phyloP scores from a whole-genome alignment of 805 yeast genomes.

The Scheffersomyces ergatensis region DNA sequence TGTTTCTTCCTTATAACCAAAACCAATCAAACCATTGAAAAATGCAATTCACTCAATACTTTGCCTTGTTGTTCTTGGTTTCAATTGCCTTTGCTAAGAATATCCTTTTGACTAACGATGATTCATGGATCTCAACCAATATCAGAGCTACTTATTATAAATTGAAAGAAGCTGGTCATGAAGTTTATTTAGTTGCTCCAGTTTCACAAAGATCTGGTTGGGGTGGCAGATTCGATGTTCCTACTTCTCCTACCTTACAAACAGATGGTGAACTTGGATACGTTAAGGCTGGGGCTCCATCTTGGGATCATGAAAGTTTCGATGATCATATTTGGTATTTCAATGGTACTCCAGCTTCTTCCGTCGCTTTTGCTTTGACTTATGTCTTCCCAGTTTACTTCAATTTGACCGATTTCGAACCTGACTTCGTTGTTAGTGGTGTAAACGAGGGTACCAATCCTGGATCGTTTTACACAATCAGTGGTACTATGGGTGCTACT shows the following conservation, averaged over 20 bases:
- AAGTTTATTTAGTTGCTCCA: conserved; percentile 51
- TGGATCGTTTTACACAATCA: conserved; percentile 35
- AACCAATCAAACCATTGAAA: neutral
- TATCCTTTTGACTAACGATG: conserved; percentile 47
- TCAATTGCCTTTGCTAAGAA: conserved; percentile 18
- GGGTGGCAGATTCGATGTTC: conserved; percentile 52
- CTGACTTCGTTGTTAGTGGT: conserved; percentile 51
- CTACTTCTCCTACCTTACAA: conserved; percentile 35
- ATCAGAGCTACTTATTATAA: conserved; percentile 54
- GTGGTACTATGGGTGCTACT: conserved; percentile 55
- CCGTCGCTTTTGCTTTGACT: conserved; percentile 47
- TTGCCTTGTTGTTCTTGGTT: conserved; percentile 45
- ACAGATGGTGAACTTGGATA: conserved; percentile 48
- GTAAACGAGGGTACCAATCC: conserved; percentile 54
- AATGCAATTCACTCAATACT: conserved; percentile 57
- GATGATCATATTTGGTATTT: conserved; percentile 50
- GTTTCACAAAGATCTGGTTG: conserved; percentile 50
- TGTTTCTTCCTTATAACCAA: neutral
- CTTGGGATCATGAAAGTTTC: conserved; percentile 51
- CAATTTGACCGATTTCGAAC: conserved; percentile 28
- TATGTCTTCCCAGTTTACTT: conserved; percentile 46
- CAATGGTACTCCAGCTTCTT: conserved; percentile 55
- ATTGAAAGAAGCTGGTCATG: conserved; percentile 46
- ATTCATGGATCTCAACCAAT: conserved; percentile 55
- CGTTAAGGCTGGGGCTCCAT: conserved; percentile 47